These are phyloP conservation scores for Candida caryicola DNA, from an alignment of 805 yeast genomes.

Conservation along the genomic window DNA sequence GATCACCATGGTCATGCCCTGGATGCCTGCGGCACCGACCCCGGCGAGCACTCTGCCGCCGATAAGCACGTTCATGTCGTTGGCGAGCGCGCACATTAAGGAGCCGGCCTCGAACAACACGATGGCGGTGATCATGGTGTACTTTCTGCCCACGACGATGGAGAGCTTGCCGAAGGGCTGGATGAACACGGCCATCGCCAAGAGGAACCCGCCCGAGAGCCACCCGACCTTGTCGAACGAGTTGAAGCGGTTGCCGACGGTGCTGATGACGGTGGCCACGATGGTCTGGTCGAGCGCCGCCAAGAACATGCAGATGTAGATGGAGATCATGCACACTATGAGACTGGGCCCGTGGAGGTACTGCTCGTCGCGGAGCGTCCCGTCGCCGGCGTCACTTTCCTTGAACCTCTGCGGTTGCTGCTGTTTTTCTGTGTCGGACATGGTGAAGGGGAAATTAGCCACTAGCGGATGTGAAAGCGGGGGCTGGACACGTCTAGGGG, in stretches of 20 bases:
- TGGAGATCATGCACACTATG: conserved; percentile 23
- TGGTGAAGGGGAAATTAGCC: no score
- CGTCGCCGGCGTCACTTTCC: conserved; percentile 45
- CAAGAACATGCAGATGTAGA: conserved; percentile 30
- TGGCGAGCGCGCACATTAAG: conserved; percentile 36
- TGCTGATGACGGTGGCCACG: conserved; percentile 32
- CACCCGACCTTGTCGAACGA: conserved; percentile 34
- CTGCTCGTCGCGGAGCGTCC: conserved; percentile 38
- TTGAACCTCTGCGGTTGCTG: conserved; percentile 13
- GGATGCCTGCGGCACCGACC: conserved; percentile 37
- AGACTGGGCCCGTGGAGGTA: conserved; percentile 30
- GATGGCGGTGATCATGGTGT: conserved; percentile 24
- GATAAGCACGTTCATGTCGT: conserved; percentile 34
- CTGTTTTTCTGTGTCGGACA: neutral
- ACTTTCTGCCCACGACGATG: conserved; percentile 36
- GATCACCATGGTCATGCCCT: conserved; percentile 26
- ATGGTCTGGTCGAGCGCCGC: conserved; percentile 42
- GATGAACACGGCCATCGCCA: conserved; percentile 32
- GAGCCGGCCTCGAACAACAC: conserved; percentile 33
- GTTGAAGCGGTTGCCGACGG: conserved; percentile 36
- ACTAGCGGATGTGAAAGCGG: no score
- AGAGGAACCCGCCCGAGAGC: conserved; percentile 36
- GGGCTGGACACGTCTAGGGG: no score
- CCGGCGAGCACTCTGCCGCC: conserved; percentile 42
- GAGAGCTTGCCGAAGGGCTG: conserved; percentile 37